These are phyloP conservation scores for Cyclaneusma minus DNA, from an alignment of 2,329 filamentous ascomycete genomes.

Conservation along the genomic window DNA sequence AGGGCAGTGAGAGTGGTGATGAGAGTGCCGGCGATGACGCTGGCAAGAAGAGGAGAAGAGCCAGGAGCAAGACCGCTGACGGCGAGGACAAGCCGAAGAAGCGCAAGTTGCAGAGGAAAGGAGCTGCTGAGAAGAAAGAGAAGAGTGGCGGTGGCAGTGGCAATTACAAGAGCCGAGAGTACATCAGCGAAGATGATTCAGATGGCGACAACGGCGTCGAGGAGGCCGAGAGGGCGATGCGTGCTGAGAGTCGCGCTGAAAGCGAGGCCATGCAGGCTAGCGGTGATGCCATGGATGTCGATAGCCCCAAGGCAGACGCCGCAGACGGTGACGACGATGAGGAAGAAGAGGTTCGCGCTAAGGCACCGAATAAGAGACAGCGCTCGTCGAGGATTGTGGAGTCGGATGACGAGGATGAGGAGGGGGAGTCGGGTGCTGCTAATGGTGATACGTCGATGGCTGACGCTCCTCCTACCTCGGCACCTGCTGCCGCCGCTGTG, in stretches of 20 bases:
- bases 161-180: conserved; percentile 19
- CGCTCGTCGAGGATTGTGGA: conserved; percentile 12
- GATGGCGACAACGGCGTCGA: conserved; percentile 17
- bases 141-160: conserved; percentile 3
- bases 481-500: no score
- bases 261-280: conserved; percentile 4
- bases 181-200: conserved; percentile 19
- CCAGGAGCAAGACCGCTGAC: conserved; percentile 11
- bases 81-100: conserved; percentile 21
- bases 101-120: conserved; percentile 17
- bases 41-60: conserved; percentile 11
- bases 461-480: no score
- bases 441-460: conserved; percentile 16
- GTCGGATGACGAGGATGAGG: conserved; percentile 17
- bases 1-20: conserved; percentile 18
- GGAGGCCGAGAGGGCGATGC: conserved; percentile 14
- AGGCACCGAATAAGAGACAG: conserved; percentile 10
- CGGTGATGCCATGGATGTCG: conserved; percentile 8
- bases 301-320: conserved; percentile 6
- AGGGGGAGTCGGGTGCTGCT: conserved; percentile 6
- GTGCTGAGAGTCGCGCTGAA: conserved; percentile 10
- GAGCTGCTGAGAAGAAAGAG: conserved; percentile 4
- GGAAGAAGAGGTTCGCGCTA: conserved; percentile 9
- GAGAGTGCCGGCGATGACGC: conserved; percentile 15
- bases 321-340: conserved; percentile 10